A percentile compares a stretch with the other conserved stretches of the same genome.
These are phyloP conservation scores for Ustilago bromivora DNA, from an alignment of 1,284 basidiomycete genomes.

Conservation along the genomic window DNA sequence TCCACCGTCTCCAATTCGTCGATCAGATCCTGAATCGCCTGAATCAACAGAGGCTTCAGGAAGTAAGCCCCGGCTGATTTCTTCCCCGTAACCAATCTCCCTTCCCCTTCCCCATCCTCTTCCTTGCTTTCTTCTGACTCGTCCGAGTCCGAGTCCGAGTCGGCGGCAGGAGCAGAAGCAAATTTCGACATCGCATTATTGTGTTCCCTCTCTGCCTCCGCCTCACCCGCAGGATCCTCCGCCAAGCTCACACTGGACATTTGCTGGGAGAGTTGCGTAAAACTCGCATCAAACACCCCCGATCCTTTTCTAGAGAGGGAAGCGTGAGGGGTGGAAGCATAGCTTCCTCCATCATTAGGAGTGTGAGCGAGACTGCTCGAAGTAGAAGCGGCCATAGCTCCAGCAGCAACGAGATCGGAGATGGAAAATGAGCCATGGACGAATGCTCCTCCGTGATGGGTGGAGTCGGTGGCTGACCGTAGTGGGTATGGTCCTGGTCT, in stretches of 20 bases:
- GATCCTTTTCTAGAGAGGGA: constrained; percentile 45
- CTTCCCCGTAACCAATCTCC: constrained; percentile 30
- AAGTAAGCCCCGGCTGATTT: constrained; percentile 55
- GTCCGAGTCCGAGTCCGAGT: background rate
- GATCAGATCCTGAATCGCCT: constrained; percentile 78
- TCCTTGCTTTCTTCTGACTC: constrained; percentile 1
- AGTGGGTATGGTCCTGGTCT: constrained; percentile 40
- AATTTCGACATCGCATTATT: background rate
- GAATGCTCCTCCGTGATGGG: constrained; percentile 18
- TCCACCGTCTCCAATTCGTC: constrained; percentile 97
- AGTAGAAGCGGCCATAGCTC: constrained; percentile 40
- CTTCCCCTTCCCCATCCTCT: constrained; percentile 11
- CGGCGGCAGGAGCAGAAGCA: constrained; percentile 5
- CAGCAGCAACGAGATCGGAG: constrained; percentile 64
- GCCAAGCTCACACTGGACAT: constrained; percentile 17
- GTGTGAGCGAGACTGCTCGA: constrained; percentile 30
- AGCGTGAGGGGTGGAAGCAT: constrained; percentile 34
- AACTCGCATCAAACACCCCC: constrained; percentile 36
- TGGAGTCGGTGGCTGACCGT: constrained; percentile 17
- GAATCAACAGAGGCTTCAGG: constrained; percentile 70
- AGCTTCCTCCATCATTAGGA: constrained; percentile 33
- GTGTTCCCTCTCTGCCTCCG: constrained; percentile 43
- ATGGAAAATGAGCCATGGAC: constrained; percentile 60
- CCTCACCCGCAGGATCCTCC: constrained; percentile 41
- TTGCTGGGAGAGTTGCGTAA: constrained; percentile 24